Evolutionary conservation across 2,329 filamentous ascomycete species (phyloP).

Genomic region (Purpureocillium lavendulum): DNA sequence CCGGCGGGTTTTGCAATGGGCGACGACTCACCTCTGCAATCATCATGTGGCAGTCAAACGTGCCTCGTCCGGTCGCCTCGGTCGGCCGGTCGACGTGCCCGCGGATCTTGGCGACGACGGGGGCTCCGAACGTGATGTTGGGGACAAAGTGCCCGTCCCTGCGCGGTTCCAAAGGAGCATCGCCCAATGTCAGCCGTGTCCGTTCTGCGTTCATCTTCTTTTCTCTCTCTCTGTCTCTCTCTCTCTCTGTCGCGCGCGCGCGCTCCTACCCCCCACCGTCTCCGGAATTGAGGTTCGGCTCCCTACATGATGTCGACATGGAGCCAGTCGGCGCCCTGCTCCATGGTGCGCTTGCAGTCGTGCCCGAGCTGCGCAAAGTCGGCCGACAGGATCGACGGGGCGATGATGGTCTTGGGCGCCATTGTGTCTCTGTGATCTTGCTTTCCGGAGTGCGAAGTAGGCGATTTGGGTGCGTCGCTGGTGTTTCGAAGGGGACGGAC

Average conservation of each 20-base stretch:
- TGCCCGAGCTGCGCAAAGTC: slow-evolving; percentile 86
- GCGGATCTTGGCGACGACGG: slow-evolving; percentile 90
- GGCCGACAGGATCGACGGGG: slow-evolving; percentile 94
- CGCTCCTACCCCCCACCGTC: no score
- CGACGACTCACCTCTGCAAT: slow-evolving; percentile 71
- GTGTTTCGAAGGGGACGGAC: no score
- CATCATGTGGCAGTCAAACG: slow-evolving; percentile 99
- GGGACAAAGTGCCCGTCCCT: slow-evolving; percentile 99
- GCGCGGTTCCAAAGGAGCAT: no score
- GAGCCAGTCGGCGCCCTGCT: slow-evolving; percentile 82
- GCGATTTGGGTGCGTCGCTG: no score
- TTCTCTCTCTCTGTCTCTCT: no score
- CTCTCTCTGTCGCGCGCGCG: no score
- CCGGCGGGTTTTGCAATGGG: no score
- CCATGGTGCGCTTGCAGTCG: slow-evolving; percentile 81
- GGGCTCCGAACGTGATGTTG: slow-evolving; percentile 94
- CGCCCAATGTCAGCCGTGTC: no score
- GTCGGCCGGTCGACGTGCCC: slow-evolving; percentile 71
- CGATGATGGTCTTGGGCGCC: slow-evolving; percentile 88
- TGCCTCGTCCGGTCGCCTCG: slow-evolving; percentile 67
- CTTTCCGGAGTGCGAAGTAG: no score
- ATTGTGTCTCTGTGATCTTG: slow-evolving; percentile 25
- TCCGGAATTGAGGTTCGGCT: no score
- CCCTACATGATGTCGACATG: slow-evolving; percentile 82
- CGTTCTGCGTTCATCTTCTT: no score